Conservation (phyloP, 1,284 basidiomycete species). For the Trametes versicolor region DNA sequence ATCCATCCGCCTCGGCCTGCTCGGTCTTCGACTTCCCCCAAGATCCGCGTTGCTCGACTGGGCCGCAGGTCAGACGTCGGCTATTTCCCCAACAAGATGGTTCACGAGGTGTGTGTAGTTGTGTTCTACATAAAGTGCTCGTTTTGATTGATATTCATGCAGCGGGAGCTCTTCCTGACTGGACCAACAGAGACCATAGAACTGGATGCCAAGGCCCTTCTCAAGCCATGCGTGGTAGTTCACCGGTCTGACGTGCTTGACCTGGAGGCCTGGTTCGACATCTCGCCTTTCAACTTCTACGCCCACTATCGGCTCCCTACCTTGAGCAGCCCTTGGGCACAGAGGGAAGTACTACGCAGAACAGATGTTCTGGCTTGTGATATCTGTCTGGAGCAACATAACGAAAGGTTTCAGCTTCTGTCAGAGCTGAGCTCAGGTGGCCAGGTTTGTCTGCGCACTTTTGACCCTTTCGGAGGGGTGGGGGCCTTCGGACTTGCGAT, state of each 20-base stretch:
- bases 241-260: conserved; percentile 46
- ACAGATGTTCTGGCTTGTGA: conserved; percentile 55
- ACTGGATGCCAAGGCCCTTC: conserved; percentile 50
- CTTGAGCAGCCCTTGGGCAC: conserved; percentile 53
- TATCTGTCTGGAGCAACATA: conserved; percentile 52
- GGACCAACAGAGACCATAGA: conserved; percentile 50
- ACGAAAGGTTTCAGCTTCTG: conserved; percentile 41
- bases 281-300: conserved; percentile 67
- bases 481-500: conserved; percentile 71
- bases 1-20: conserved; percentile 6
- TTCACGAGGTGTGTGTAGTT: conserved; percentile 52
- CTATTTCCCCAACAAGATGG: conserved; percentile 4
- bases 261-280: conserved; percentile 57
- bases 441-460: conserved; percentile 52
- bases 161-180: conserved; percentile 69
- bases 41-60: conserved; percentile 1
- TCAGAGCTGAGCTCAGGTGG: conserved; percentile 36
- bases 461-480: conserved; percentile 75
- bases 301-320: conserved; percentile 58
- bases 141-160: not conserved
- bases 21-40: not conserved
- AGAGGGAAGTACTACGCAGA: conserved; percentile 43
- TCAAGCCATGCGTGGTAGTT: conserved; percentile 60
- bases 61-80: conserved; percentile 14
- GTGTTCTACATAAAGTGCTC: not conserved